Percentiles rank a stretch among this genome's conserved stretches.
Evolutionary conservation across 2,329 filamentous ascomycete genomes (phyloP).

Genomic region (Harringtonia aguacate): DNA sequence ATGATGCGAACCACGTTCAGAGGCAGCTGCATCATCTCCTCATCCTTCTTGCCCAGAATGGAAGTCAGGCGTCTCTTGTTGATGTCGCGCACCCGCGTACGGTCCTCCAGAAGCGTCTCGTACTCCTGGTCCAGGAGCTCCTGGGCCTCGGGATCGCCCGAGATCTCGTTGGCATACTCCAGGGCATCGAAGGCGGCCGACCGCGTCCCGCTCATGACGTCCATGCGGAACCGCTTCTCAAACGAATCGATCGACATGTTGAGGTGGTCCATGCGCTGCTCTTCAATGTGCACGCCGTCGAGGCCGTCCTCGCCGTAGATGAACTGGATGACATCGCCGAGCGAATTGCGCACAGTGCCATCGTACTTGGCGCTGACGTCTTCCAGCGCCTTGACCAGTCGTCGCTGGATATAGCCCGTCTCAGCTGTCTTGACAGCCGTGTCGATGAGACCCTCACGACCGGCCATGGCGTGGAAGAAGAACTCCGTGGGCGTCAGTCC

Average conservation of each 20-base stretch:
- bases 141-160: constrained; percentile 81
- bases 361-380: constrained; percentile 97
- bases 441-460: constrained; percentile 98
- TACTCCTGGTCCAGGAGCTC: constrained; percentile 80
- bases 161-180: constrained; percentile 77
- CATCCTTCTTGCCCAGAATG: constrained; percentile 49
- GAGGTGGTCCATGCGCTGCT: constrained; percentile 81
- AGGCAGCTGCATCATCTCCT: constrained; percentile 81
- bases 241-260: constrained; percentile 70
- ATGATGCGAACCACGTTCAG: constrained; percentile 88
- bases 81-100: constrained; percentile 61
- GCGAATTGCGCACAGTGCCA: constrained; percentile 90
- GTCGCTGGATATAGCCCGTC: constrained; percentile 97
- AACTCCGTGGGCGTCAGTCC: constrained; percentile 93
- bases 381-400: constrained; percentile 94
- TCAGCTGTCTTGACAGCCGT: constrained; percentile 99
- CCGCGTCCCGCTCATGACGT: constrained; percentile 61
- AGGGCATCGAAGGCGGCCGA: constrained; percentile 59
- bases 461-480: constrained; percentile 99
- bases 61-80: constrained; percentile 31
- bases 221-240: constrained; percentile 70
- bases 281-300: constrained; percentile 88
- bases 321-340: constrained; percentile 95
- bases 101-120: constrained; percentile 65
- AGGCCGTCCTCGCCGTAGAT: constrained; percentile 95